phyloP scores from a whole-genome alignment of 2,329 filamentous ascomycete genomes.

The Xylariales sp. region DNA sequence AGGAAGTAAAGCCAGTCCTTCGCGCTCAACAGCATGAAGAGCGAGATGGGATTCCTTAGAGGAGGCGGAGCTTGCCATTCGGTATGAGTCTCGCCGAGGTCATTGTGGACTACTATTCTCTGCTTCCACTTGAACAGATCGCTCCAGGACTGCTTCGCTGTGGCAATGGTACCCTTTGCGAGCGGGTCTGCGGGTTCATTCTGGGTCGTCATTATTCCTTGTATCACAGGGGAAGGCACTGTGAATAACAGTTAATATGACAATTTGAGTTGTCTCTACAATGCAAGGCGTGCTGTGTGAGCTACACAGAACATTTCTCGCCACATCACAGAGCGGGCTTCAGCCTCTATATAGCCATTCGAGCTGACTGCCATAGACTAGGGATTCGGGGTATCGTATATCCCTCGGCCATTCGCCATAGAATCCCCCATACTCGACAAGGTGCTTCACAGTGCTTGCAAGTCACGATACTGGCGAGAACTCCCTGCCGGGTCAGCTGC shows the following conservation, averaged over 20 bases:
- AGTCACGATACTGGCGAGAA: too few species aligned
- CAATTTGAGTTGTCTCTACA: too few species aligned
- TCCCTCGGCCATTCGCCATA: too few species aligned
- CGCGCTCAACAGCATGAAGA: constrained; percentile 58
- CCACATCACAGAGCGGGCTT: too few species aligned
- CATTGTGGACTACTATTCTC: constrained; percentile 62
- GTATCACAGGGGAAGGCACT: neutral
- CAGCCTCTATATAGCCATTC: too few species aligned
- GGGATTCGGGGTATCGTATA: too few species aligned
- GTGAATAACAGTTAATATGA: neutral
- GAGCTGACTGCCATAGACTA: too few species aligned
- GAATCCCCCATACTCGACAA: too few species aligned
- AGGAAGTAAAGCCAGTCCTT: constrained; percentile 73
- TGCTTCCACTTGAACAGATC: constrained; percentile 73
- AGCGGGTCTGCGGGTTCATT: constrained; percentile 54
- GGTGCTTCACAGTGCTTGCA: too few species aligned
- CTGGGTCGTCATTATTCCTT: constrained; percentile 15
- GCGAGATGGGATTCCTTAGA: constrained; percentile 64
- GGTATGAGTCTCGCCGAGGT: constrained; percentile 57
- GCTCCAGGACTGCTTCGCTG: constrained; percentile 57
- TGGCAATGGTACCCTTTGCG: constrained; percentile 59
- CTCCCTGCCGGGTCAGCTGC: too few species aligned
- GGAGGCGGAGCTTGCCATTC: constrained; percentile 66
- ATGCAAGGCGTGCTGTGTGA: too few species aligned
- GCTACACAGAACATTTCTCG: too few species aligned